Evolutionary conservation across 2,329 filamentous ascomycete species (phyloP).

Genomic region (Paecilomyces variotii): DNA sequence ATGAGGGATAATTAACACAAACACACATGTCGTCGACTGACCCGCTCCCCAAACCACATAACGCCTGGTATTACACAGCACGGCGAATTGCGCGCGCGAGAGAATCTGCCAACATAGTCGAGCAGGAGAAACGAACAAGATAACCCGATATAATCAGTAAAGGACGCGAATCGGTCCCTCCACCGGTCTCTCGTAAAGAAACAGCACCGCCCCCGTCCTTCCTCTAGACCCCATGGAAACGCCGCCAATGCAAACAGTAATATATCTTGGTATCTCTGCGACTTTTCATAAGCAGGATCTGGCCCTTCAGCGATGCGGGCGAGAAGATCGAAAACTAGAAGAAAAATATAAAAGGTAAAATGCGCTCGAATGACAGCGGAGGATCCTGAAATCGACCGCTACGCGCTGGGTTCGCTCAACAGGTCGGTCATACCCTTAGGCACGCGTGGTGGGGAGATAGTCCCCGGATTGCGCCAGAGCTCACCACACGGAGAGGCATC

Average conservation of each 20-base stretch:
- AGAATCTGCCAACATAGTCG: not conserved
- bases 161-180: not conserved
- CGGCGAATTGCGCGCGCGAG: not conserved
- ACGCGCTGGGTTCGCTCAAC: not conserved
- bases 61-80: not conserved
- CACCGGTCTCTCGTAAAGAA: not conserved
- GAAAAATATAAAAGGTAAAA: not conserved
- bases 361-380: not conserved
- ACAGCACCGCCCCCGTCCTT: not conserved
- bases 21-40: not conserved
- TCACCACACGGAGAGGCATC: constrained; percentile 2
- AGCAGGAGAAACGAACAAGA: not conserved
- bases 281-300: not conserved
- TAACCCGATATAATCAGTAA: not conserved
- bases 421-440: constrained; percentile 2
- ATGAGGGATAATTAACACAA: not conserved
- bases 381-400: not conserved
- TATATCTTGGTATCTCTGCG: constrained; percentile 9
- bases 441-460: constrained; percentile 9
- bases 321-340: constrained; percentile 1
- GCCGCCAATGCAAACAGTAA: constrained; percentile 5
- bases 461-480: constrained; percentile 7
- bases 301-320: not conserved
- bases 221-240: constrained; percentile 2
- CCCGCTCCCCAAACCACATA: not conserved